These are phyloP conservation scores for Leptosphaerulina australis DNA, from an alignment of 2,329 filamentous ascomycete species.

Conservation along the genomic window DNA sequence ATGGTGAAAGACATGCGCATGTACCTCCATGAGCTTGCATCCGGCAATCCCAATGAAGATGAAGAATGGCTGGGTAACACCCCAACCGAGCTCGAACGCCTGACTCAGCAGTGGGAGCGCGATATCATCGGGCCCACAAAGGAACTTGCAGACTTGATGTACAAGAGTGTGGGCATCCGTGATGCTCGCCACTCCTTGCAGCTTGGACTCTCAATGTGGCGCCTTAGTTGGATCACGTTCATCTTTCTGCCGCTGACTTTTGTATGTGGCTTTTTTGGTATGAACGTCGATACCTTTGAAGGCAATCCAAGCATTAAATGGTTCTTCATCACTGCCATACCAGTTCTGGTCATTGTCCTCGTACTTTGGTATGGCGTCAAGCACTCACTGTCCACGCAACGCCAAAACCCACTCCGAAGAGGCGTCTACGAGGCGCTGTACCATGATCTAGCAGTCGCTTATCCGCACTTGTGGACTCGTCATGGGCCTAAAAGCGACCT, in stretches of 20 bases:
- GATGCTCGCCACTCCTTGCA: constrained; percentile 58
- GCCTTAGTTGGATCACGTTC: constrained; percentile 72
- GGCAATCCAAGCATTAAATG: constrained; percentile 54
- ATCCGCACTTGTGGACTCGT: constrained; percentile 57
- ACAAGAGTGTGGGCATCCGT: constrained; percentile 60
- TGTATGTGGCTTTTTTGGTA: constrained; percentile 17
- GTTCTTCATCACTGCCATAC: constrained; percentile 56
- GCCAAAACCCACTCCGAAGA: constrained; percentile 54
- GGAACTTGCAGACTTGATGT: constrained; percentile 58
- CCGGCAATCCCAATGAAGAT: constrained; percentile 38
- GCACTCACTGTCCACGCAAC: constrained; percentile 50
- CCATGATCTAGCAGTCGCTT: constrained; percentile 53
- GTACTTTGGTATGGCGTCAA: constrained; percentile 57
- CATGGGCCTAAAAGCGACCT: constrained; percentile 53
- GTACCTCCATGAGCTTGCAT: constrained; percentile 52
- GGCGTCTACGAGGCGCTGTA: constrained; percentile 60
- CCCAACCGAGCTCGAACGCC: constrained; percentile 52
- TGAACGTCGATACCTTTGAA: constrained; percentile 22
- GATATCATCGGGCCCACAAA: constrained; percentile 59
- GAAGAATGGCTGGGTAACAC: constrained; percentile 51
- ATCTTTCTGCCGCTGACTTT: constrained; percentile 70
- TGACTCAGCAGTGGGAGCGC: constrained; percentile 56
- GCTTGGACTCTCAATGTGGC: constrained; percentile 58
- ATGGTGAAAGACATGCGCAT: constrained; percentile 54
- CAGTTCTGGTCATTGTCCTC: constrained; percentile 56